Evolutionary conservation across 192 early-diverging fungal species (phyloP), one percentile per base, ranked within the genome.

Genomic region (Thamnidium elegans): DNA sequence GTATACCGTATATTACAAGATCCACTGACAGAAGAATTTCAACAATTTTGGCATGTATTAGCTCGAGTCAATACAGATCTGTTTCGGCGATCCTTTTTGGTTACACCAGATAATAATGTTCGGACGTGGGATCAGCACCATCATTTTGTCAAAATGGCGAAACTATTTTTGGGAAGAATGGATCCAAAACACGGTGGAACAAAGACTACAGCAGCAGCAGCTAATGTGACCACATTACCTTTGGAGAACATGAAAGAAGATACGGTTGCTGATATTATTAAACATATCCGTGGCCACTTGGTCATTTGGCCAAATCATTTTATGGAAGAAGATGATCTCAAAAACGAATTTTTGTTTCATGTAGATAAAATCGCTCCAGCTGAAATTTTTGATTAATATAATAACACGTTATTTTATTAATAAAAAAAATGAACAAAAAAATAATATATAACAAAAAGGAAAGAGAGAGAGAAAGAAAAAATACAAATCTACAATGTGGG

Each of bases 61-160:
- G 88, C 90, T 2, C 69, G 82, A 15, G 64, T 36, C 14, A 94
- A 94, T 71, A 84, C 86, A 8, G 53, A 65, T 0, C 69, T 86
- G 7, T 90, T 87, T 64, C 71, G 92, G 15, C 78, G 87, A 0
- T 83, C 89, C 19, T 94, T 94, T 68, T 78, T 84, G 21, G 88
- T 86, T 51, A 84, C 92, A 14, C 92, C 92, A 3, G 91, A 94
- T 69, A 86, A 92, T 39, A 91, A 88, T 11, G 83, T 92, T 7
- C 82, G 74, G 36, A 85, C 71, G 6, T 90, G 88, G 86, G 72
- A 83, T 0, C 72, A 74, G 19, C 75, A 79, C 61, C 71, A 63
- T 4, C 39, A 72, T 1, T 81, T 81, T 50, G 70, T 69, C 9
- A 64, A 68, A 20, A 53, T 74, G 61, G 55, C 67, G 0, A 53